Base-by-base conservation (phyloP, 2,329 filamentous ascomycete species). In the Aspergillus aculeatus region DNA sequence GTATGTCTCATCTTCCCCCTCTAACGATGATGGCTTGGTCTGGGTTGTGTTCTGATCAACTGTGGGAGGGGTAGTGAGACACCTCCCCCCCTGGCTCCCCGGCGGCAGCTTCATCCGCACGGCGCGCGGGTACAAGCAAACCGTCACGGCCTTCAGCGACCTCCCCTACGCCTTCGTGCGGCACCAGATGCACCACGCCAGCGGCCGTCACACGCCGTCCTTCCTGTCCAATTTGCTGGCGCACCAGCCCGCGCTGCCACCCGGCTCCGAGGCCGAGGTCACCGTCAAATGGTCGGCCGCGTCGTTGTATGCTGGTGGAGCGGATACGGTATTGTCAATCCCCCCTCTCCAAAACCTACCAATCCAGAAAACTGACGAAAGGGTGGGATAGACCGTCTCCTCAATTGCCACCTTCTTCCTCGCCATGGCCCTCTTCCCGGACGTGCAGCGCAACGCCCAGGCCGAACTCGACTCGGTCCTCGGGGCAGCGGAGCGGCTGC, bases 31-130 rank as follows among this genome's bases (percentile, higher is more conserved):
- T n/a, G n/a, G n/a, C n/a, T n/a, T n/a, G n/a, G n/a, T n/a, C n/a
- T n/a, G n/a, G 23, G 23, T 23, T 3, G n/a, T 23, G 23, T 3
- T 23, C 26, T 26, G 26, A 26, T 26, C 26, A 9, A 9, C 26
- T 26, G 7, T 32, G 2, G 5, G 9, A 11, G 26, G 2, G 5
- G 9, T 19, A 65, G 63, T 65, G 32, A 53, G 21, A 14, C 32
- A 62, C 23, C 5, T 82, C 0, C 81, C 81, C 0, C 65, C 74
- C 2, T 81, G 81, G 77, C 64, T 79, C 12, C 81, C 80, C 3
- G 80, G 81, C 0, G 74, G 77, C 5, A 67, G 64, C 2, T 83
- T 81, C 70, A 77, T 78, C 51, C 57, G 66, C 6, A 78, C 66
- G 0, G 80, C 79, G 0, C 70, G 72, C 16, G 32, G 63, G 1